These are phyloP conservation scores for Yamadazyma triangularis DNA, from an alignment of 1,139 yeast genomes.

Conservation along the genomic window DNA sequence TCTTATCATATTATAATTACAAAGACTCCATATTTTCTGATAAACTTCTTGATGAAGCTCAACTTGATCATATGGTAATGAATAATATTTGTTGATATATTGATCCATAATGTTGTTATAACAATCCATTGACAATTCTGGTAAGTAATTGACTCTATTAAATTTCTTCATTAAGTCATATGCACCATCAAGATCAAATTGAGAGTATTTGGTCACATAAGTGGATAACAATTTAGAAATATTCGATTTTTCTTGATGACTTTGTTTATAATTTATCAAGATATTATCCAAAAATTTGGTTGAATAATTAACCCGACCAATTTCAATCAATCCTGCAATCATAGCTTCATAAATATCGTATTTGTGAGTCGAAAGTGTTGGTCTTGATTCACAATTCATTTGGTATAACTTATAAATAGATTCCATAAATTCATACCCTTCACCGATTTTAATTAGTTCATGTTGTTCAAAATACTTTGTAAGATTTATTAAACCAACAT, in stretches of 20 bases:
- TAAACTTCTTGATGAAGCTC: constrained; percentile 9
- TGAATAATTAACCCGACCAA: constrained; percentile 46
- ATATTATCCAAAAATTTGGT: constrained; percentile 52
- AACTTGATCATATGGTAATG: constrained; percentile 10
- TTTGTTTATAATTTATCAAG: constrained; percentile 24
- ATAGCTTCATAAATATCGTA: constrained; percentile 46
- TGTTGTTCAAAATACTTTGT: constrained; percentile 18
- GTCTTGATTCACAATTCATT: constrained; percentile 2
- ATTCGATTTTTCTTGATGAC: constrained; percentile 16
- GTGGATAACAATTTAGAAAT: constrained; percentile 29
- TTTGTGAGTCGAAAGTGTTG: constrained; percentile 22
- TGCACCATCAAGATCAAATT: constrained; percentile 18
- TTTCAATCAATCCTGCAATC: constrained; percentile 47
- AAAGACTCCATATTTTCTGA: constrained; percentile 27
- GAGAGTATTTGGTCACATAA: constrained; percentile 25
- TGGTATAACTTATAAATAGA: constrained; percentile 23
- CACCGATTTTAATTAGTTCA: constrained; percentile 13
- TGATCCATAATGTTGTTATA: constrained; percentile 29
- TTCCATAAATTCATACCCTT: constrained; percentile 24
- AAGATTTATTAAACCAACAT: constrained; percentile 18
- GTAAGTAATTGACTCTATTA: constrained; percentile 29
- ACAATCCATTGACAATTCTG: constrained; percentile 30
- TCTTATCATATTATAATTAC: constrained; percentile 33
- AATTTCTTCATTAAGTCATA: constrained; percentile 26
- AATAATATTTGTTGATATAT: constrained; percentile 18